These are phyloP conservation scores for Combretum micranthum DNA, from an alignment of 345 rosid species.

Conservation along the genomic window DNA sequence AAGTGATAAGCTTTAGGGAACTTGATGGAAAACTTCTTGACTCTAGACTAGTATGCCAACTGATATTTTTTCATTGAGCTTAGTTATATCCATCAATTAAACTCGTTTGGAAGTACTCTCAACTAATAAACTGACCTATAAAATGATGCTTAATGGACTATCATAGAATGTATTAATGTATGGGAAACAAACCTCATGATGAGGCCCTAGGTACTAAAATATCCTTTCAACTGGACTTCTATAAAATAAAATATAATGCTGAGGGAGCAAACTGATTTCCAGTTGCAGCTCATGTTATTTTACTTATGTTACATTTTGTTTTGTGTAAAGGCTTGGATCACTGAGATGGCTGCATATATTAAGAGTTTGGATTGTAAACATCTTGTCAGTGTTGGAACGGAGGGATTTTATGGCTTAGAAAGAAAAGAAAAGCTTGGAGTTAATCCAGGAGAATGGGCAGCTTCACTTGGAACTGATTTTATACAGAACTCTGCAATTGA, in stretches of 20 bases:
- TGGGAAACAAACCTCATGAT: too few relatives aligned
- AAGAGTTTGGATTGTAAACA: constrained; percentile 40
- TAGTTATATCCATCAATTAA: background rate
- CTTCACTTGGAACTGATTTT: constrained; percentile 41
- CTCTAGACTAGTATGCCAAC: background rate
- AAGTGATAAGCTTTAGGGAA: too few relatives aligned
- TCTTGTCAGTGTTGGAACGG: constrained; percentile 36
- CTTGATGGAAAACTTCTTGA: too few relatives aligned
- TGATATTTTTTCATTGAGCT: background rate
- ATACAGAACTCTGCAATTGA: constrained; percentile 30
- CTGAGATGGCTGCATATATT: constrained; percentile 41
- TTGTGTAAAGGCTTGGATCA: constrained; percentile 33
- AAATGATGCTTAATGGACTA: too few relatives aligned
- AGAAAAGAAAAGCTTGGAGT: constrained; percentile 15
- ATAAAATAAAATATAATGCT: background rate
- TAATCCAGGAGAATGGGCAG: constrained; percentile 50
- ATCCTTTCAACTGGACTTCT: background rate
- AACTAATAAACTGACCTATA: too few relatives aligned
- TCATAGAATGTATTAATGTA: too few relatives aligned
- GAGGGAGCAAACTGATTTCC: too few relatives aligned
- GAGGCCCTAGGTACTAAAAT: too few relatives aligned
- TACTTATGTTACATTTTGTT: background rate
- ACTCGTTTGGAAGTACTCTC: too few relatives aligned
- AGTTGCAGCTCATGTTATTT: too few relatives aligned
- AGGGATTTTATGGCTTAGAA: constrained; percentile 38